Evolutionary conservation across 1,139 yeast species (phyloP).

Genomic region (Zygoascus meyerae): DNA sequence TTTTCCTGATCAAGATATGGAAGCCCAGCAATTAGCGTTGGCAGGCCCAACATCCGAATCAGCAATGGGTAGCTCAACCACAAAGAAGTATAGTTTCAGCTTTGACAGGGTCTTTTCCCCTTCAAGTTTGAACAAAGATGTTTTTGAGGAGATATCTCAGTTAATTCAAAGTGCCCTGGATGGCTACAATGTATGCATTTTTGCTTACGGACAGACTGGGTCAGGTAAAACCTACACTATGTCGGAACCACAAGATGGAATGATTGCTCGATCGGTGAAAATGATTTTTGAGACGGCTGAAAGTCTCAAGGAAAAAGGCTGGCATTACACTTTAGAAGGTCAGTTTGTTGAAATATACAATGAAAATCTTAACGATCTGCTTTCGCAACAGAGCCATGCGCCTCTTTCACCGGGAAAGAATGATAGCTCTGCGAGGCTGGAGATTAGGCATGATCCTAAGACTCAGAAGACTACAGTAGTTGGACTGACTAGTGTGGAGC

Average conservation of each 20-base stretch:
- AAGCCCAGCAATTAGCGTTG: slow-evolving; percentile 38
- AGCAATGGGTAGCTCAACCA: slow-evolving; percentile 26
- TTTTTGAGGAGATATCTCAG: slow-evolving; percentile 83
- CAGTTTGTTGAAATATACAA: slow-evolving; percentile 89
- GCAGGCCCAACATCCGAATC: slow-evolving; percentile 24
- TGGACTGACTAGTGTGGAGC: slow-evolving; percentile 48
- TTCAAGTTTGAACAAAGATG: slow-evolving; percentile 47
- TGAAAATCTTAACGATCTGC: slow-evolving; percentile 68
- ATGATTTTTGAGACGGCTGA: slow-evolving; percentile 64
- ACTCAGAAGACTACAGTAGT: slow-evolving; percentile 52
- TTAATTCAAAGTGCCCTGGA: slow-evolving; percentile 84
- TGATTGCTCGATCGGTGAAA: slow-evolving; percentile 71
- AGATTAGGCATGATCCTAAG: slow-evolving; percentile 65
- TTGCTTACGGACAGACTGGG: slow-evolving; percentile 98
- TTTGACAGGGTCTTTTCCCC: slow-evolving; percentile 77
- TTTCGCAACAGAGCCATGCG: slow-evolving; percentile 30
- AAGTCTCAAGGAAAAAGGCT: slow-evolving; percentile 48
- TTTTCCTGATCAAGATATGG: slow-evolving; percentile 50
- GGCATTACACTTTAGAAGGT: slow-evolving; percentile 63
- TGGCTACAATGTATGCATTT: slow-evolving; percentile 88
- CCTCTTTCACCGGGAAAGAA: slow-evolving; percentile 1
- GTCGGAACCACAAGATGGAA: slow-evolving; percentile 65
- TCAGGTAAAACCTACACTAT: slow-evolving; percentile 94
- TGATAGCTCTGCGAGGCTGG: slow-evolving; percentile 41
- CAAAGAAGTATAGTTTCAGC: slow-evolving; percentile 43